phyloP scores from a whole-genome alignment of 2,329 filamentous ascomycete genomes.

The Talaromyces albobiverticillius region DNA sequence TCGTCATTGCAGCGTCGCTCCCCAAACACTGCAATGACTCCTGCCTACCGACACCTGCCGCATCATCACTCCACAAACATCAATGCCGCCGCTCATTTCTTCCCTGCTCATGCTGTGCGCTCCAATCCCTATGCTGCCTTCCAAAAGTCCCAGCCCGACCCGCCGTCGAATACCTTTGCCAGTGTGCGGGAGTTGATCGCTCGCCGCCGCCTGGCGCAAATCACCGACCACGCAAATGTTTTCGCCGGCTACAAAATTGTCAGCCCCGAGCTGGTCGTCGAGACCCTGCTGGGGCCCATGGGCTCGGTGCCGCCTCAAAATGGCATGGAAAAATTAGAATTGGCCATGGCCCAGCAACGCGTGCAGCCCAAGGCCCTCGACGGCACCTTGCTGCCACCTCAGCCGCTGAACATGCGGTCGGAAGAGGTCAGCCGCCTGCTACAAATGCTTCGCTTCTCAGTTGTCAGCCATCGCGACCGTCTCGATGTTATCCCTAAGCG shows the following conservation, averaged over 20 bases:
- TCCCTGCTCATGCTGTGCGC: constrained; percentile 13
- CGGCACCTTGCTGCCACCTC: constrained; percentile 35
- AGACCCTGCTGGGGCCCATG: constrained; percentile 41
- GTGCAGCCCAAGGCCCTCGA: constrained; percentile 39
- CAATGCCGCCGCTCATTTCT: constrained; percentile 15
- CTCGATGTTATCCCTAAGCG: constrained; percentile 39
- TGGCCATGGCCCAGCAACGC: constrained; percentile 44
- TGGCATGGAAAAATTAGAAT: constrained; percentile 42
- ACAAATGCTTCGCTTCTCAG: constrained; percentile 43
- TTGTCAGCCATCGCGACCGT: constrained; percentile 38
- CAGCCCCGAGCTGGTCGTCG: constrained; percentile 42
- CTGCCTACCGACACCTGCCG: constrained; percentile 40
- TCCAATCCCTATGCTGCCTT: constrained; percentile 19
- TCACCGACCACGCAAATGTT: constrained; percentile 45
- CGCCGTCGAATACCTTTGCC: constrained; percentile 35
- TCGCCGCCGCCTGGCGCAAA: constrained; percentile 41
- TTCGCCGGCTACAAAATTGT: constrained; percentile 44
- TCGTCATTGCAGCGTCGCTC: constrained; percentile 21
- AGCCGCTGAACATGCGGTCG: constrained; percentile 42
- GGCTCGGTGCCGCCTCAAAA: constrained; percentile 38
- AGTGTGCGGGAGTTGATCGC: constrained; percentile 41
- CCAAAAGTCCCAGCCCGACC: constrained; percentile 17
- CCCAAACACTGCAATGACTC: constrained; percentile 41
- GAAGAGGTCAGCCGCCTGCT: constrained; percentile 42
- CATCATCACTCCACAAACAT: constrained; percentile 3